Base-by-base conservation (phyloP, 805 yeast species). In the Scheffersomyces coipomensis region DNA sequence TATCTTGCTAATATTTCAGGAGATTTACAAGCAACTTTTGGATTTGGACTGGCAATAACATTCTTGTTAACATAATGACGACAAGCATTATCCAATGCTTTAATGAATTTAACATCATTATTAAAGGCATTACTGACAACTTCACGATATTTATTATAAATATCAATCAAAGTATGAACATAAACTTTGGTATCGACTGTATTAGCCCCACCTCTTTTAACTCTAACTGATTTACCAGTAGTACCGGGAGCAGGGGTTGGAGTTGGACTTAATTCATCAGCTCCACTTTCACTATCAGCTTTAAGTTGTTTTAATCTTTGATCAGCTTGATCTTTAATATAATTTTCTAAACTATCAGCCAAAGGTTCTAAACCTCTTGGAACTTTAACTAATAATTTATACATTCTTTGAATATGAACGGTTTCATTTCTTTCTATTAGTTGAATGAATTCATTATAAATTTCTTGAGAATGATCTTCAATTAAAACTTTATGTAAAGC, bases 1-100 rank as follows among this genome's bases (percentile, higher is more conserved):
- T 88, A 93, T 57, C 82, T 82, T 5, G 98, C 97, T 51, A 95
- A 73, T 50, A 87, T 73, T 52, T 95, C 98, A 0, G 98, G 96
- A 0, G 98, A 89, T 54, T 76, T 83, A n/a, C 96, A 85, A 32
- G 63, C 58, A 0, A 78, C 60, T 48, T 76, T 76, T 12, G 79
- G 69, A 3, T 73, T 71, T 18, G 85, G 81, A 7, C 81, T 76
- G 21, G 97, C 96, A 58, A 89, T 82, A 13, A 79, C 70, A 55
- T 95, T 93, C 39, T 70, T 73, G 64, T 93, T 93, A 53, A 95
- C 88, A 52, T 85, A 90, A 26, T 77, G 72, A 43, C 85, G 81
- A 51, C 96, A 91, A 1, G 97, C 97, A 48, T 78, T 79, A 57
- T 93, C 98, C 48, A 93, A 75, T 0, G 97, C 88, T 56, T 85